Conservation (phyloP, 2,329 filamentous ascomycete species). For the Zasmidium angulare region DNA sequence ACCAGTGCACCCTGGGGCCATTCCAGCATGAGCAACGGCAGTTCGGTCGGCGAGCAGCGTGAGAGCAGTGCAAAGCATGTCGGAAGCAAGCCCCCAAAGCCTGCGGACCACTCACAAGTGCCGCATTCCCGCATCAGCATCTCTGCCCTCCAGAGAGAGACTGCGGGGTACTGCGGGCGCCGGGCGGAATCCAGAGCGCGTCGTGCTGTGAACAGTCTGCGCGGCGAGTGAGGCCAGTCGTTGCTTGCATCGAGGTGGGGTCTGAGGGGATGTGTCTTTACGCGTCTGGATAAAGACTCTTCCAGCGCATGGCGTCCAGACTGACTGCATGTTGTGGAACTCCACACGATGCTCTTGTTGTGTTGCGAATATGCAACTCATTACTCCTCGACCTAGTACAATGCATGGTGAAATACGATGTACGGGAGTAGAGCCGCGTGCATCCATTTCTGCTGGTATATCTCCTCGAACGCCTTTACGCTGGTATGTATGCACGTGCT, state of each 20-base stretch:
- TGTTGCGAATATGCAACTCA: too few relatives aligned
- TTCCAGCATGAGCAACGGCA: conserved; percentile 4
- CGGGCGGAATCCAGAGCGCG: background rate
- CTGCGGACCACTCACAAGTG: conserved; percentile 7
- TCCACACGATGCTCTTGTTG: too few relatives aligned
- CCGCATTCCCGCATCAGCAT: conserved; percentile 3
- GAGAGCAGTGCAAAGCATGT: background rate
- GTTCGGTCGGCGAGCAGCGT: conserved; percentile 9
- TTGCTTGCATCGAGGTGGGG: background rate
- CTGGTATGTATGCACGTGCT: too few relatives aligned
- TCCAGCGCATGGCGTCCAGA: background rate
- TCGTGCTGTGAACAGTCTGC: background rate
- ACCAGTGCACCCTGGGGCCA: background rate
- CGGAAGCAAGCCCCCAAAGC: conserved; percentile 1
- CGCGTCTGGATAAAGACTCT: conserved; percentile 3
- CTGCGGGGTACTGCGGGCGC: background rate
- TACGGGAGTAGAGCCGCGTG: too few relatives aligned
- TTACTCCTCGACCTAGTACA: too few relatives aligned
- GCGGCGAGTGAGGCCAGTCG: background rate
- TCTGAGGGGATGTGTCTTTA: background rate
- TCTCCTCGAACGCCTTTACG: too few relatives aligned
- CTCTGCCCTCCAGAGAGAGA: background rate
- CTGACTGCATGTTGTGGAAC: too few relatives aligned
- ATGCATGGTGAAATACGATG: too few relatives aligned
- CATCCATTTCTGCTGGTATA: too few relatives aligned